Conservation (phyloP, 768 basidiomycete species). For the Lactarius sp. region DNA sequence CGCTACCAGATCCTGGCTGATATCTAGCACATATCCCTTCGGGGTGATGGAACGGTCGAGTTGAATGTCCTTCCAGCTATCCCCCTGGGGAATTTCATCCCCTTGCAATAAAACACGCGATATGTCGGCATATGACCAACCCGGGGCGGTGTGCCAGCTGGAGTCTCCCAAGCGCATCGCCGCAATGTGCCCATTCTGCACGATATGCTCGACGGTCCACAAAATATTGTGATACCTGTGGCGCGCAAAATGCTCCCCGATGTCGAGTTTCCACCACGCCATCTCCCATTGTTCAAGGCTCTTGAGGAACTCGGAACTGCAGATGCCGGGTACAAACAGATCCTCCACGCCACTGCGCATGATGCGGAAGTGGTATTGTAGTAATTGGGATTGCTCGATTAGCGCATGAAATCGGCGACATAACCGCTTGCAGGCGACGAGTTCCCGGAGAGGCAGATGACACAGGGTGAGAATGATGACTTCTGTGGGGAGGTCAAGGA, state of each 20-base stretch:
- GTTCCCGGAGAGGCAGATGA: constrained; percentile 10
- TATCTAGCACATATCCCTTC: constrained; percentile 21
- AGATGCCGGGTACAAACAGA: constrained; percentile 8
- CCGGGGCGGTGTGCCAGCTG: constrained; percentile 17
- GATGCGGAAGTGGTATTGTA: constrained; percentile 16
- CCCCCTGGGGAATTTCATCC: not conserved
- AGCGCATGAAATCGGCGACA: constrained; percentile 7
- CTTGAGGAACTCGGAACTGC: constrained; percentile 14
- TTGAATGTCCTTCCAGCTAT: constrained; percentile 14
- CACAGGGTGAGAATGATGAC: constrained; percentile 8
- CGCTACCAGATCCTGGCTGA: constrained; percentile 17
- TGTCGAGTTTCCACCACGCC: constrained; percentile 17
- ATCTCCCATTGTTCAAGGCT: constrained; percentile 15
- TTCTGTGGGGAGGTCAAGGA: constrained; percentile 13
- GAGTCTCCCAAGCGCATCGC: constrained; percentile 20
- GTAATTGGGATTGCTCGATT: constrained; percentile 7
- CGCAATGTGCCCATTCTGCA: constrained; percentile 16
- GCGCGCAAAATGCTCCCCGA: constrained; percentile 19
- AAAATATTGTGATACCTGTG: constrained; percentile 18
- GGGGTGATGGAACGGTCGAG: constrained; percentile 11
- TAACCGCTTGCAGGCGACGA: constrained; percentile 14
- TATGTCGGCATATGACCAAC: constrained; percentile 21
- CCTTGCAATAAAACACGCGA: constrained; percentile 1
- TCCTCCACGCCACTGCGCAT: constrained; percentile 19
- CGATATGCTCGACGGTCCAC: constrained; percentile 20